phyloP scores from a whole-genome alignment of 2,329 filamentous ascomycete species.

The Fusarium sp. region DNA sequence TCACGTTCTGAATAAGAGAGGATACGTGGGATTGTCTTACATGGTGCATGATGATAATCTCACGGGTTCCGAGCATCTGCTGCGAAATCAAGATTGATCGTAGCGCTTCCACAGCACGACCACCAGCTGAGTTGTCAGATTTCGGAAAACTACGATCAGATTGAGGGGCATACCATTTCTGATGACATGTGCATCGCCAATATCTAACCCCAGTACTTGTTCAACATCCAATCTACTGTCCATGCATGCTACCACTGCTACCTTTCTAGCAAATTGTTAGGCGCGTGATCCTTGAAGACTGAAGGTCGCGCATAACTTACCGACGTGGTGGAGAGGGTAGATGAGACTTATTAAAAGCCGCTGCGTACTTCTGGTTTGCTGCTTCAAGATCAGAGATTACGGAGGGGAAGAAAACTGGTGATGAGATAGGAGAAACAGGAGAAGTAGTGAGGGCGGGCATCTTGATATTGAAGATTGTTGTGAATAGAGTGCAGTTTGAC shows the following conservation, averaged over 20 bases:
- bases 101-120: constrained; percentile 74
- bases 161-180: constrained; percentile 65
- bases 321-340: constrained; percentile 43
- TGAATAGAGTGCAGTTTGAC: rapidly evolving
- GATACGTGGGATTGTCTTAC: constrained; percentile 41
- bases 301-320: constrained; percentile 25
- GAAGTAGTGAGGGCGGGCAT: constrained; percentile 26
- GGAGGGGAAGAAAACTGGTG: constrained; percentile 15
- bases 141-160: not conserved
- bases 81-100: constrained; percentile 83
- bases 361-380: constrained; percentile 42
- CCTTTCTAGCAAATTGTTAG: constrained; percentile 48
- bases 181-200: constrained; percentile 84
- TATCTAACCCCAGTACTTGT: constrained; percentile 69
- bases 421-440: not conserved
- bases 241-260: constrained; percentile 77
- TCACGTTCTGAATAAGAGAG: not conserved
- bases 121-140: constrained; percentile 61
- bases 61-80: constrained; percentile 80
- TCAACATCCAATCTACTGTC: constrained; percentile 79
- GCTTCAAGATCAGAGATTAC: constrained; percentile 41
- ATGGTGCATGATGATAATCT: constrained; percentile 81
- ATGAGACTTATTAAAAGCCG: constrained; percentile 38
- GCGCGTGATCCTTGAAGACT: constrained; percentile 23
- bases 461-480: not conserved